Percentiles rank a stretch among this genome's conserved stretches.
phyloP scores from a whole-genome alignment of 768 basidiomycete species.

The Leucocoprinus leucothites region DNA sequence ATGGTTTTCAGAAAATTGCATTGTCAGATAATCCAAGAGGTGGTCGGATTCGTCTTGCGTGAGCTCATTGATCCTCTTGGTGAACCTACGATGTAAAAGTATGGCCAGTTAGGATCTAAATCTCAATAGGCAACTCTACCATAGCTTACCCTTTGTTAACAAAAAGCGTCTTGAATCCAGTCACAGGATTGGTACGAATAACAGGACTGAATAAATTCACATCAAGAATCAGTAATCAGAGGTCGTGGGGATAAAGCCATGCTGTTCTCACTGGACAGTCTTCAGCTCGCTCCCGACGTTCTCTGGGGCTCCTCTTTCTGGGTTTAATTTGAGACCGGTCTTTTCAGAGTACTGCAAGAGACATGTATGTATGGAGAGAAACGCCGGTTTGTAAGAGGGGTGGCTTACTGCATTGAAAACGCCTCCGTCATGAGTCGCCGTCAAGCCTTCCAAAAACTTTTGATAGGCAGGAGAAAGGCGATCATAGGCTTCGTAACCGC shows the following conservation, averaged over 20 bases:
- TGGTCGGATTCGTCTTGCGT: conserved; percentile 50
- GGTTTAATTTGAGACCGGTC: conserved; percentile 20
- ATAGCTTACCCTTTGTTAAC: conserved; percentile 45
- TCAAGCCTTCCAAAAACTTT: conserved; percentile 55
- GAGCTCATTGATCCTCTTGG: conserved; percentile 51
- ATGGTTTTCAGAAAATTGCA: conserved; percentile 55
- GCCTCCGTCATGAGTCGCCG: conserved; percentile 45
- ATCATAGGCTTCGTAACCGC: conserved; percentile 64
- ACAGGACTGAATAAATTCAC: no score
- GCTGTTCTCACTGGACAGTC: conserved; percentile 43
- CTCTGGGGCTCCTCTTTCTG: conserved; percentile 45
- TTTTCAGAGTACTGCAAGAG: background rate
- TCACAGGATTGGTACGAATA: conserved; percentile 56
- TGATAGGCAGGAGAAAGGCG: conserved; percentile 52
- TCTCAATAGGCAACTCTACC: no score
- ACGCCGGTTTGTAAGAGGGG: background rate
- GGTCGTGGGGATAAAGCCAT: background rate
- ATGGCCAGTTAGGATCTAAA: background rate
- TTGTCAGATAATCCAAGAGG: conserved; percentile 44
- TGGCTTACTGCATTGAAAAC: background rate
- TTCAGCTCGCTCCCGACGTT: conserved; percentile 47
- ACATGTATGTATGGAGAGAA: background rate
- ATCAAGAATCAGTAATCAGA: background rate
- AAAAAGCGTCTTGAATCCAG: conserved; percentile 55
- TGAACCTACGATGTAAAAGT: conserved; percentile 44